Evolutionary conservation across 2,329 filamentous ascomycete genomes (phyloP).

Genomic region (Leptographium wingfieldii): DNA sequence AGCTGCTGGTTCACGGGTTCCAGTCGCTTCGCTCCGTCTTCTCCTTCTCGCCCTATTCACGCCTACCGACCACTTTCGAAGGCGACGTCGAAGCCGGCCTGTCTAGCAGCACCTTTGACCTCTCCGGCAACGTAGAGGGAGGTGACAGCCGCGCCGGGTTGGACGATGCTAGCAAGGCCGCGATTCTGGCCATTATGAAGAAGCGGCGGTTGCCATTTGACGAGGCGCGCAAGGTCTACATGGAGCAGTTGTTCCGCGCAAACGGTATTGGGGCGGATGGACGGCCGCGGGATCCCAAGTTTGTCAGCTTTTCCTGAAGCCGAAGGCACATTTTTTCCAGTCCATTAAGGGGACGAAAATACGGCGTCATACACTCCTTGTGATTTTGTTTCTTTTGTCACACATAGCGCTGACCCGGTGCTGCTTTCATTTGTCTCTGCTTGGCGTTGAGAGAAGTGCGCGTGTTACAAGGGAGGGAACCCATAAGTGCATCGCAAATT

Average conservation of each 20-base stretch:
- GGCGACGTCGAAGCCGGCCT: constrained; percentile 82
- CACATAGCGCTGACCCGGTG: neutral
- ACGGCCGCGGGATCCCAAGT: constrained; percentile 80
- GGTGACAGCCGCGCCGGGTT: constrained; percentile 72
- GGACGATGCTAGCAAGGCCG: constrained; percentile 65
- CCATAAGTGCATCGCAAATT: neutral
- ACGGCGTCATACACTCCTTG: neutral
- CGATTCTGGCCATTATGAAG: constrained; percentile 88
- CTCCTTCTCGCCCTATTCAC: constrained; percentile 56
- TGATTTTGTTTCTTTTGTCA: neutral
- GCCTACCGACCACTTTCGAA: constrained; percentile 71
- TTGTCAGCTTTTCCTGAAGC: constrained; percentile 70
- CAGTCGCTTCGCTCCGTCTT: constrained; percentile 25
- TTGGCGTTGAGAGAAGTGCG: neutral
- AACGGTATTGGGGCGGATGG: constrained; percentile 86
- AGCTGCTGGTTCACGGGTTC: constrained; percentile 43
- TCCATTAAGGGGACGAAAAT: neutral
- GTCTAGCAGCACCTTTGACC: constrained; percentile 70
- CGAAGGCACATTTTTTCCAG: neutral
- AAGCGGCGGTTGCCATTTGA: constrained; percentile 71
- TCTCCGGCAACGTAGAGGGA: constrained; percentile 64
- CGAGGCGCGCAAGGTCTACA: constrained; percentile 76
- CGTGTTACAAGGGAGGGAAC: neutral
- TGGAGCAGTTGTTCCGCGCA: constrained; percentile 73
- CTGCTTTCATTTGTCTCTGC: neutral